Evolutionary conservation across 257 asterid species (phyloP).

Genomic region (Nicotiana obtusifolia): DNA sequence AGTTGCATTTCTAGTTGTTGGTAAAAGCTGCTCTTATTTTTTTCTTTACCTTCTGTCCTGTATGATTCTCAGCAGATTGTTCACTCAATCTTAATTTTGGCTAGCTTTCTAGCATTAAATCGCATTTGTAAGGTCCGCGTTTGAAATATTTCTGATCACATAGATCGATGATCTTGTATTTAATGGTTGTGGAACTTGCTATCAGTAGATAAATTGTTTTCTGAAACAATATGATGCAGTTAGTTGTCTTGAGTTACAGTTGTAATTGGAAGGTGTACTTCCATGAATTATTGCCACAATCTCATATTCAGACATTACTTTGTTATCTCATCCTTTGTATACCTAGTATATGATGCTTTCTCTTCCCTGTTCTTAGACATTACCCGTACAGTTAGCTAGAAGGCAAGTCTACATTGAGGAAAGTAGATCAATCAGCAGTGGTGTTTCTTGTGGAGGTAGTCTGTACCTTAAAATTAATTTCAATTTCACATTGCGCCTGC

Average conservation of each 20-base stretch:
- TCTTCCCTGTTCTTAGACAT: constrained; percentile 36
- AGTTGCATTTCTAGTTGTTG: no score
- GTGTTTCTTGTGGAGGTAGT: constrained; percentile 60
- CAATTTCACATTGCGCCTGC: neutral
- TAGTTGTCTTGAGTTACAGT: neutral
- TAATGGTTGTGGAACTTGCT: no score
- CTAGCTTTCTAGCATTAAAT: neutral
- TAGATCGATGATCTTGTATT: neutral
- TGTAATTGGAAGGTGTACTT: neutral
- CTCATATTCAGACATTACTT: neutral
- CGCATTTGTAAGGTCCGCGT: neutral
- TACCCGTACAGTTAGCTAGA: constrained; percentile 52
- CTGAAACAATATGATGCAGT: neutral
- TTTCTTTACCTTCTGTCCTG: neutral
- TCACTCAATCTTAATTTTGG: neutral
- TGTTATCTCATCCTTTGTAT: neutral
- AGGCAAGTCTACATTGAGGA: constrained; percentile 63
- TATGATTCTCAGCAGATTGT: neutral
- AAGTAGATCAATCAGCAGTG: constrained; percentile 41
- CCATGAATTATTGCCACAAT: neutral
- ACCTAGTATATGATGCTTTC: neutral
- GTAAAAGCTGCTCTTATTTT: neutral
- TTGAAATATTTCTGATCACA: neutral
- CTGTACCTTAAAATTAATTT: constrained; percentile 19
- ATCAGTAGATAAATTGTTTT: neutral